Base-by-base conservation (phyloP, 1,139 yeast genomes). In the Lodderomyces parapsilosis region DNA sequence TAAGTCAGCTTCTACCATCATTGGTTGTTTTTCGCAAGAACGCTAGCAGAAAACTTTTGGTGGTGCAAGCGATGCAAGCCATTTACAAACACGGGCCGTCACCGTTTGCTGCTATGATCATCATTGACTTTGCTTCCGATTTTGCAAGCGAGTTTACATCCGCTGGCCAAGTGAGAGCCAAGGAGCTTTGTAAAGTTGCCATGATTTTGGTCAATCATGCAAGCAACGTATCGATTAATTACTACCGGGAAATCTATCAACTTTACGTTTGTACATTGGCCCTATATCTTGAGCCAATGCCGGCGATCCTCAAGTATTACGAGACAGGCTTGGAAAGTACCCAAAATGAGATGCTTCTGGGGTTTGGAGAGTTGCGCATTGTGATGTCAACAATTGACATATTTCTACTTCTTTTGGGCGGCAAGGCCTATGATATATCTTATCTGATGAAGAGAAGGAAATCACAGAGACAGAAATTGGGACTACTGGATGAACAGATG, bases 201-300 rank as follows among this genome's bases (percentile, higher is more conserved):
- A 58, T 76, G 36, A 54, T 55, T 13, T 56, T 75, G 7, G 57
- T 76, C 22, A 71, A 71, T 31, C 48, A 59, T 10, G 69, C 64
- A 20, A 60, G 64, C 1, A 62, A 65, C 2, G 60, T 68, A 0
- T 63, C 74, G 2, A 55, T 69, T 25, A 66, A 68, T 38, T 62
- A 66, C 46, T 67, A 70, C 28, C 70, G 68, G 46, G 59, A 61
- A 25, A 66, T 76, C 13, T 75, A 76, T 48, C 76, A 74, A 49
- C 53, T 64, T 34, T 78, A 77, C 49, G 63, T 74, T 25, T 53
- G 66, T 15, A 61, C 75, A 0, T 51, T 76, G 47, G 83, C 80
- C 2, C 59, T 65, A 6, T 71, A 63, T 44, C 58, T 72, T 38
- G 80, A 76, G 43, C 76, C 81, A 1, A 45, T 67, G 32, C 54